Evolutionary conservation across 1,284 basidiomycete genomes (phyloP).

Genomic region (Malassezia brasiliensis): DNA sequence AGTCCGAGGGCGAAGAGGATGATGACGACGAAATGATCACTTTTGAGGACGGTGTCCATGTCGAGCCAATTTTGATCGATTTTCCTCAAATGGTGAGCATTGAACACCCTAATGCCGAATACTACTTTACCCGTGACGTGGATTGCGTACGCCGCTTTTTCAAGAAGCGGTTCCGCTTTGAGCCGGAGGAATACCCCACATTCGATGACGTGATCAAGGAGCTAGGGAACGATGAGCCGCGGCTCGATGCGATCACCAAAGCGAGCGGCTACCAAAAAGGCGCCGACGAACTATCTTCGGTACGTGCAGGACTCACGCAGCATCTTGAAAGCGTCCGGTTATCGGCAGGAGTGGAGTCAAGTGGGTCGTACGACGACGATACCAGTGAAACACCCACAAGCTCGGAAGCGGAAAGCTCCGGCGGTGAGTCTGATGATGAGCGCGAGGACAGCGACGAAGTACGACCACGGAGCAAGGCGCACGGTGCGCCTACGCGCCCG

Average conservation of each 20-base stretch:
- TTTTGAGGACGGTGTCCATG: slow-evolving; percentile 61
- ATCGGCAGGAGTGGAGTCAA: too few species aligned
- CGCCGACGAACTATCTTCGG: slow-evolving; percentile 17
- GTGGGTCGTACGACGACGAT: too few species aligned
- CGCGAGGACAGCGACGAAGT: slow-evolving; percentile 58
- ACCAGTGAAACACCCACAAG: too few species aligned
- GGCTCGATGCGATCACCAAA: slow-evolving; percentile 33
- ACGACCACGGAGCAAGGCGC: too few species aligned
- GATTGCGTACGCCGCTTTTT: slow-evolving; percentile 93
- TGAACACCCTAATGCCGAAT: slow-evolving; percentile 91
- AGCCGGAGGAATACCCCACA: slow-evolving; percentile 70
- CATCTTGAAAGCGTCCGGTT: slow-evolving; percentile 1
- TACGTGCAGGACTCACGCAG: neutral
- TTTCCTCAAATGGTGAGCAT: slow-evolving; percentile 99
- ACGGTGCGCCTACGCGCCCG: slow-evolving; percentile 53
- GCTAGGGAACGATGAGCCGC: slow-evolving; percentile 10
- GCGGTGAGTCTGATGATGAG: slow-evolving; percentile 51
- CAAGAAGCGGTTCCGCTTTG: slow-evolving; percentile 79
- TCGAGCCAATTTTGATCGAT: slow-evolving; percentile 87
- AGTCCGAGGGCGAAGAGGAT: neutral
- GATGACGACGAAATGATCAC: slow-evolving; percentile 50
- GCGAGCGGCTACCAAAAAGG: slow-evolving; percentile 38
- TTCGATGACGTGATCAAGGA: slow-evolving; percentile 30
- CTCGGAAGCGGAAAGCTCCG: too few species aligned
- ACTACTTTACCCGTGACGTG: slow-evolving; percentile 97